A percentile compares a stretch with the other conserved stretches of the same genome.
phyloP scores from a whole-genome alignment of 495 filamentous ascomycete genomes.

The Penicillium nucicola region DNA sequence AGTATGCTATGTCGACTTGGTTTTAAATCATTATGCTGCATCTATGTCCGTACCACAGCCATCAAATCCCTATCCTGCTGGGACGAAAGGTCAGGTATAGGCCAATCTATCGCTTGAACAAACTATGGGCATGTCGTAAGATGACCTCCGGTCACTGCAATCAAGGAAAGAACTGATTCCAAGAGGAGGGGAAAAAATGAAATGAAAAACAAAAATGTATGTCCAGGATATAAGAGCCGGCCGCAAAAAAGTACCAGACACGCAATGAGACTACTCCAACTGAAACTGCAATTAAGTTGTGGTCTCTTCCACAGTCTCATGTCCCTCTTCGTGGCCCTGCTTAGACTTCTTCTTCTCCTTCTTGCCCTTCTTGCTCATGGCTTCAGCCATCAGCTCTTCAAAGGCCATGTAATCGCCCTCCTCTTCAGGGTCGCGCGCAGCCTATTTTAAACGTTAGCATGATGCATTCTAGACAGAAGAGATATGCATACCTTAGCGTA shows the following conservation, averaged over 20 bases:
- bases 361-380: constrained; percentile 83
- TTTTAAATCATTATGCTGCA: neutral
- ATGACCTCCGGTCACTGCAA: constrained; percentile 3
- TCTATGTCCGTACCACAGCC: neutral
- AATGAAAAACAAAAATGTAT: constrained; percentile 8
- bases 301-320: constrained; percentile 9
- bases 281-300: constrained; percentile 8
- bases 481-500: constrained; percentile 67
- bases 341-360: constrained; percentile 61
- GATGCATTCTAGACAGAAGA: neutral
- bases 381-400: constrained; percentile 96
- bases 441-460: constrained; percentile 47
- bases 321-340: constrained; percentile 15
- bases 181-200: neutral
- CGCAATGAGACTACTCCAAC: constrained; percentile 1
- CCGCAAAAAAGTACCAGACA: constrained; percentile 1
- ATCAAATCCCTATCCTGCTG: neutral
- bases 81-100: constrained; percentile 1
- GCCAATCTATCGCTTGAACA: constrained; percentile 22
- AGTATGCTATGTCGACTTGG: neutral
- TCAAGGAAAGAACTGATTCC: neutral
- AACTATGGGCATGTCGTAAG: constrained; percentile 4
- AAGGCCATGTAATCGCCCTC: constrained; percentile 99
- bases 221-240: constrained; percentile 8
- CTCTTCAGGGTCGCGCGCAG: constrained; percentile 87